A percentile compares a stretch with the other conserved stretches of the same genome.
phyloP scores from a whole-genome alignment of 2,329 filamentous ascomycete genomes.

The Colletotrichum plurivorum region DNA sequence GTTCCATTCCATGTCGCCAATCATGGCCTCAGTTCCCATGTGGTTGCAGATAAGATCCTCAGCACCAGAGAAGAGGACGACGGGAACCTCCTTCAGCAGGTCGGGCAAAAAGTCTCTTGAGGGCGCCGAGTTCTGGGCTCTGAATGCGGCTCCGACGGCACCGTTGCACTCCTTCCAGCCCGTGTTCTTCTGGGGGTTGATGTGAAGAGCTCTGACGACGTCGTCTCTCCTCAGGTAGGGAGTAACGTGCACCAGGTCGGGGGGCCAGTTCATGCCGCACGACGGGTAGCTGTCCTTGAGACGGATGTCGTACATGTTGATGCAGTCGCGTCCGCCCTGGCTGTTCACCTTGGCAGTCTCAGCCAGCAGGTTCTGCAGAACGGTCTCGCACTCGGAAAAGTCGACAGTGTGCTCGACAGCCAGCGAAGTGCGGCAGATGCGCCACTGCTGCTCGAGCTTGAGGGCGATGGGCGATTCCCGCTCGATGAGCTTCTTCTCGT shows the following conservation, averaged over 20 bases:
- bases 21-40: constrained; percentile 90
- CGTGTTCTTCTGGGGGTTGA: constrained; percentile 84
- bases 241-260: constrained; percentile 82
- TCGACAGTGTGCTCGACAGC: constrained; percentile 72
- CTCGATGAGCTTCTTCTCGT: constrained; percentile 80
- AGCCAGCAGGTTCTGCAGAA: constrained; percentile 81
- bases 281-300: constrained; percentile 83
- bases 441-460: constrained; percentile 77
- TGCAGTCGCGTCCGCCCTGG: constrained; percentile 72
- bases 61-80: constrained; percentile 92
- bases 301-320: constrained; percentile 98
- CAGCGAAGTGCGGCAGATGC: constrained; percentile 76
- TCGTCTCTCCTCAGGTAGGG: constrained; percentile 89
- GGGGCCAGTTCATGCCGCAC: constrained; percentile 98
- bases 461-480: constrained; percentile 75
- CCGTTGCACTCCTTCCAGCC: constrained; percentile 95
- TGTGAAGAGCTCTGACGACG: constrained; percentile 84
- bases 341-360: constrained; percentile 69
- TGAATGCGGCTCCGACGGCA: constrained; percentile 81
- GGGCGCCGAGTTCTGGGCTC: constrained; percentile 78
- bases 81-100: constrained; percentile 81
- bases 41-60: constrained; percentile 98
- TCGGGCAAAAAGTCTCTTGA: constrained; percentile 82
- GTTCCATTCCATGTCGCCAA: constrained; percentile 92
- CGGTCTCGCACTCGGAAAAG: constrained; percentile 78